Evolutionary conservation across 257 asterid genomes (phyloP).

Genomic region (Capsicum rhomboideum): DNA sequence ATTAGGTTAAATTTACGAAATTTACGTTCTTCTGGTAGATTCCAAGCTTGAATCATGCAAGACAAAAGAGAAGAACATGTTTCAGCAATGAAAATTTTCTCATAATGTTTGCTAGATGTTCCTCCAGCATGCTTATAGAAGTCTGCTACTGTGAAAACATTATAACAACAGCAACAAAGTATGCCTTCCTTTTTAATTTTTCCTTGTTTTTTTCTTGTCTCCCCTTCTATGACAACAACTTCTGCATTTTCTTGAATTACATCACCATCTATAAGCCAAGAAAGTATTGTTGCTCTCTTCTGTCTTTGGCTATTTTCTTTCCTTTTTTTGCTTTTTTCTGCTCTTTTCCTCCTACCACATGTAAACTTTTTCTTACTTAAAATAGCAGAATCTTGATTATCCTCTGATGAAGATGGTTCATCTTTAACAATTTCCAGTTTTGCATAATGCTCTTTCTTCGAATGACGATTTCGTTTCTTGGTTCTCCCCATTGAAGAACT

Average conservation of each 20-base stretch:
- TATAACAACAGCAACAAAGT: constrained; percentile 33
- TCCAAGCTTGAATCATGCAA: constrained; percentile 36
- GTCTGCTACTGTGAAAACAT: constrained; percentile 9
- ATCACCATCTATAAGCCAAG: constrained; percentile 41
- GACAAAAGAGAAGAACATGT: constrained; percentile 12
- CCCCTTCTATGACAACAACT: constrained; percentile 4
- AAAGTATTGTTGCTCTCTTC: constrained; percentile 25
- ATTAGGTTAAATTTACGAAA: constrained; percentile 13
- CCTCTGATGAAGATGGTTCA: not conserved
- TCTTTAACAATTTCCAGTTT: not conserved
- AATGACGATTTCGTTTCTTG: not conserved
- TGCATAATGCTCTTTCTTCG: not conserved
- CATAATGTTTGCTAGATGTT: constrained; percentile 16
- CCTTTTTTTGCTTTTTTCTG: not conserved
- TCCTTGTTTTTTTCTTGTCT: constrained; percentile 17
- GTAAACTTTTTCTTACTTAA: not conserved
- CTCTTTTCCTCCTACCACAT: not conserved
- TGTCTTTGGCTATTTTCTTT: not conserved
- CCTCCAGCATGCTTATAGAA: constrained; percentile 33
- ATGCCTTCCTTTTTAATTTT: constrained; percentile 31
- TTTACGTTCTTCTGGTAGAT: constrained; percentile 15
- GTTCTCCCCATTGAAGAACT: not conserved
- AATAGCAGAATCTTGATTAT: not conserved
- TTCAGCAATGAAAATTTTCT: constrained; percentile 4
- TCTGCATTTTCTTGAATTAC: constrained; percentile 20